Percentiles rank a stretch among this genome's conserved stretches.
Evolutionary conservation across 2,329 filamentous ascomycete genomes (phyloP).

Genomic region (Paecilomyces variotii): DNA sequence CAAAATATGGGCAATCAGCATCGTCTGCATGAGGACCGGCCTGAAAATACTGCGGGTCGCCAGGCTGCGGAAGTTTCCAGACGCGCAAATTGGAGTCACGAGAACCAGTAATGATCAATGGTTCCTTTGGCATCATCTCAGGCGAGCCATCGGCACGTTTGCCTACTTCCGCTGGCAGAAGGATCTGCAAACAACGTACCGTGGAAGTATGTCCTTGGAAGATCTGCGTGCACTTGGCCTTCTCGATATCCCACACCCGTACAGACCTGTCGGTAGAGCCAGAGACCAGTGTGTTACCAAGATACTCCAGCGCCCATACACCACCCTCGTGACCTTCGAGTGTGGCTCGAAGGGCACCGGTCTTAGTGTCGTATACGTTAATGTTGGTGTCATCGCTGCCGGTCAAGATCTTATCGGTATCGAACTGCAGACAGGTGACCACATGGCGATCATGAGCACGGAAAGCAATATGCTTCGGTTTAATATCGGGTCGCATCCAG

Average conservation of each 20-base stretch:
- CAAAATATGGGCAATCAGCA: constrained; percentile 86
- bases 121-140: constrained; percentile 87
- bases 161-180: constrained; percentile 76
- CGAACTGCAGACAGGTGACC: constrained; percentile 95
- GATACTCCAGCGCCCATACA: constrained; percentile 95
- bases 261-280: constrained; percentile 94
- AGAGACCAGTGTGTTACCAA: constrained; percentile 89
- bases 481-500: constrained; percentile 78
- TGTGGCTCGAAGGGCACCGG: constrained; percentile 71
- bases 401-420: constrained; percentile 95
- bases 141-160: constrained; percentile 61
- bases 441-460: constrained; percentile 94
- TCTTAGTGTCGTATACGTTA: constrained; percentile 96
- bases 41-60: constrained; percentile 70
- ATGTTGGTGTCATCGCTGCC: constrained; percentile 97
- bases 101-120: constrained; percentile 93
- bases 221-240: constrained; percentile 83
- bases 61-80: constrained; percentile 81
- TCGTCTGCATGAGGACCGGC: constrained; percentile 63
- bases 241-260: constrained; percentile 98
- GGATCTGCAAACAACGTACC: constrained; percentile 87
- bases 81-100: constrained; percentile 89
- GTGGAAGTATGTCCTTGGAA: constrained; percentile 98
- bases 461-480: constrained; percentile 88
- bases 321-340: constrained; percentile 93